Percentiles rank a stretch among this genome's conserved stretches.
Conservation (phyloP, 2,329 filamentous ascomycete species). For the Botrytis galanthina region DNA sequence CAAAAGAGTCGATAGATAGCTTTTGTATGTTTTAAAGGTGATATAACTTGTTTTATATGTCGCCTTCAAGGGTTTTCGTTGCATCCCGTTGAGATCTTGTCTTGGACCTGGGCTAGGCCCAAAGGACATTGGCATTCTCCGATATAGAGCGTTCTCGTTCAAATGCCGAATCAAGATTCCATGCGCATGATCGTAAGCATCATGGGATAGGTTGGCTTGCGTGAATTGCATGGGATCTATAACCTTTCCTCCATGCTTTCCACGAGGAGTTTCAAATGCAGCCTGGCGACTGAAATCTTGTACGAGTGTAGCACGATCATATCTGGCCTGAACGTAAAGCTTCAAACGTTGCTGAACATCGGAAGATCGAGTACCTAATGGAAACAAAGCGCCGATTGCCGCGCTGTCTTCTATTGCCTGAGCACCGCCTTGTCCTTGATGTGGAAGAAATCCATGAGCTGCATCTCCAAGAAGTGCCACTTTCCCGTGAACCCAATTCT, state of each 20-base stretch:
- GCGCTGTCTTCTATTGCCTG: slow-evolving; percentile 67
- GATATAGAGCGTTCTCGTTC: slow-evolving; percentile 47
- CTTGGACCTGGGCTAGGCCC: slow-evolving; percentile 35
- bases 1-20: slow-evolving; percentile 42
- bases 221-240: slow-evolving; percentile 45
- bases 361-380: slow-evolving; percentile 43
- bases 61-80: neutral
- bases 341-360: slow-evolving; percentile 55
- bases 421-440: slow-evolving; percentile 61
- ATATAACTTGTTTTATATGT: slow-evolving; percentile 37
- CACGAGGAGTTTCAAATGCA: slow-evolving; percentile 20
- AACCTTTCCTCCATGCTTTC: slow-evolving; percentile 23
- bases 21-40: slow-evolving; percentile 43
- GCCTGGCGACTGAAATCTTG: slow-evolving; percentile 55
- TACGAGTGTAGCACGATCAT: slow-evolving; percentile 55
- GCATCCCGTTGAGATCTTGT: slow-evolving; percentile 24
- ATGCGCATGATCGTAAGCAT: slow-evolving; percentile 50
- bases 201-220: slow-evolving; percentile 47
- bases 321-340: slow-evolving; percentile 58
- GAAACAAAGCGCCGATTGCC: slow-evolving; percentile 56
- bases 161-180: slow-evolving; percentile 42
- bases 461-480: slow-evolving; percentile 64
- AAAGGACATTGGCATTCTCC: slow-evolving; percentile 45
- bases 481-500: slow-evolving; percentile 51
- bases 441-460: slow-evolving; percentile 65